Evolutionary conservation across 805 yeast genomes (phyloP).

Genomic region (Blastobotrys mokoenaii): DNA sequence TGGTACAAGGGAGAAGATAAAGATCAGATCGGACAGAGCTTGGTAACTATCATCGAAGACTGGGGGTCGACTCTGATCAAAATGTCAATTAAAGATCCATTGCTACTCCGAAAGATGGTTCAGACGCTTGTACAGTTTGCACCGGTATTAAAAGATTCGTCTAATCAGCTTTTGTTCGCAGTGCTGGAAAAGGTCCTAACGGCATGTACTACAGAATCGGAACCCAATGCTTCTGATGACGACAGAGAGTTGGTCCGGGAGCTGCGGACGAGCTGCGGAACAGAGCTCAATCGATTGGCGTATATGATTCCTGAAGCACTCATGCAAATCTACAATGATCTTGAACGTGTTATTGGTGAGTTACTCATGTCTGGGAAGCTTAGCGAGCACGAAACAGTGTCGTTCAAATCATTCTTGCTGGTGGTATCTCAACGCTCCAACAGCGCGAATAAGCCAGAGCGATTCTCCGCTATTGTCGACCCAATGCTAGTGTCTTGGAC

Average conservation of each 20-base stretch:
- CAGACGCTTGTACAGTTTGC: constrained; percentile 93
- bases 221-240: constrained; percentile 50
- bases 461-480: constrained; percentile 83
- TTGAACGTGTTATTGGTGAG: constrained; percentile 71
- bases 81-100: constrained; percentile 71
- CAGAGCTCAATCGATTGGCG: constrained; percentile 89
- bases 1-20: constrained; percentile 66
- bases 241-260: constrained; percentile 76
- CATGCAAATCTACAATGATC: constrained; percentile 68
- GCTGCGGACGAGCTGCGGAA: constrained; percentile 84
- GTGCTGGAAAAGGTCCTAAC: constrained; percentile 81
- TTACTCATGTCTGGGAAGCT: constrained; percentile 63
- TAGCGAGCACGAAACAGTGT: constrained; percentile 85
- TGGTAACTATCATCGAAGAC: constrained; percentile 61
- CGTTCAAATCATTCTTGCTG: constrained; percentile 82
- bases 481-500: constrained; percentile 92
- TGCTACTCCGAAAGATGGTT: constrained; percentile 71
- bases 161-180: constrained; percentile 61
- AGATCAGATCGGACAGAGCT: constrained; percentile 43
- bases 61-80: constrained; percentile 47
- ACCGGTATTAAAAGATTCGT: constrained; percentile 70
- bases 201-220: constrained; percentile 60
- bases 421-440: constrained; percentile 81
- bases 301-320: constrained; percentile 89
- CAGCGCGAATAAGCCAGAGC: constrained; percentile 59